Percentiles rank a stretch among this genome's conserved stretches.
Evolutionary conservation across 179 eudicot species (phyloP).

Genomic region (Spergularia azorica): DNA sequence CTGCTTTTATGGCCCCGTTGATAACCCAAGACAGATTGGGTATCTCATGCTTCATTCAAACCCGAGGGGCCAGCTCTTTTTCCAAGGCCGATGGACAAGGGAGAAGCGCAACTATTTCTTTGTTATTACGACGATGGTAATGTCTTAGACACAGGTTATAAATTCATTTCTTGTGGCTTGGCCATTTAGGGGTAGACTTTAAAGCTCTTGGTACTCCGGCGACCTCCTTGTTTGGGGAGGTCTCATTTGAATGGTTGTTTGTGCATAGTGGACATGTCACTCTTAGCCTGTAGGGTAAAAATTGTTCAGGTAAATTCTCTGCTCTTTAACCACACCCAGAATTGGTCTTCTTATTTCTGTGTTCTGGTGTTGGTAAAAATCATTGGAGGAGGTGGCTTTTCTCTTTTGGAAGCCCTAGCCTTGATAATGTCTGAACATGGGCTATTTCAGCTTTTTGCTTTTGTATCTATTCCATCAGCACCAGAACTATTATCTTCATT

Average conservation of each 20-base stretch:
- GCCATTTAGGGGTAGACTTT: conserved; percentile 30
- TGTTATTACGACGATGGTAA: conserved; percentile 22
- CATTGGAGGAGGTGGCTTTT: conserved; percentile 6
- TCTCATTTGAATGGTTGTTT: conserved; percentile 32
- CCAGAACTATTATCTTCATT: conserved; percentile 4
- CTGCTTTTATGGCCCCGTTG: conserved; percentile 17
- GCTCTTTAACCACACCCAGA: conserved; percentile 6
- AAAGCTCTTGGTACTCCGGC: conserved; percentile 10
- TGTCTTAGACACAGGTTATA: conserved; percentile 25
- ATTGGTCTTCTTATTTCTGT: neutral
- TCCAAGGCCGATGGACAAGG: conserved; percentile 13
- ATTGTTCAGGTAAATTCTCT: conserved; percentile 21
- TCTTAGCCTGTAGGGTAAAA: conserved; percentile 25
- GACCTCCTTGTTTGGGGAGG: conserved; percentile 24
- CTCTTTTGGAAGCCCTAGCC: conserved; percentile 1
- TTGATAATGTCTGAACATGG: conserved; percentile 20
- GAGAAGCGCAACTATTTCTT: conserved; percentile 20
- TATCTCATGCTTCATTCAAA: conserved; percentile 19
- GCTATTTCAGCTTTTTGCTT: conserved; percentile 17
- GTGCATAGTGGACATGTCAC: conserved; percentile 34
- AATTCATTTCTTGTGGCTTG: conserved; percentile 23
- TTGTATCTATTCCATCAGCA: conserved; percentile 19
- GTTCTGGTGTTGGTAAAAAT: neutral
- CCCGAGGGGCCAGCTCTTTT: conserved; percentile 15
- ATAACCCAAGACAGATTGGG: conserved; percentile 12